Conservation (phyloP, 805 yeast species). For the Yueomyces sinensis region DNA sequence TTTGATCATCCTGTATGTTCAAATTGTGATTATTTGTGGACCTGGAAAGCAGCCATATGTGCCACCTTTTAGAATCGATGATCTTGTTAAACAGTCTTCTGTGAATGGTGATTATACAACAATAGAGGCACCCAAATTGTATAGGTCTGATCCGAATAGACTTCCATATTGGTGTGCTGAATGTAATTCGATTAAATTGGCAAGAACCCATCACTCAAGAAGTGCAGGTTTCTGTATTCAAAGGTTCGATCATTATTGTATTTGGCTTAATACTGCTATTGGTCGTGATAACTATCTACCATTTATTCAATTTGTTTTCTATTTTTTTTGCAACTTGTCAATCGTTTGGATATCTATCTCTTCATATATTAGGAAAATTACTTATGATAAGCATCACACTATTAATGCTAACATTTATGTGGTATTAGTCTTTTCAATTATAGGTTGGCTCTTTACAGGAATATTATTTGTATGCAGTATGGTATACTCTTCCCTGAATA, state of each 20-base stretch:
- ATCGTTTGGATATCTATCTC: conserved; percentile 28
- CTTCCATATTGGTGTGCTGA: conserved; percentile 62
- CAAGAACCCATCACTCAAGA: conserved; percentile 60
- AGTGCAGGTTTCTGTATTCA: conserved; percentile 46
- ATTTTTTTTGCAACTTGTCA: conserved; percentile 27
- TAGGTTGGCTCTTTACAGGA: conserved; percentile 33
- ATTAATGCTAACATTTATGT: conserved; percentile 38
- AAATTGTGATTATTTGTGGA: conserved; percentile 8
- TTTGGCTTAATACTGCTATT: conserved; percentile 60
- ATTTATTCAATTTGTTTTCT: conserved; percentile 40
- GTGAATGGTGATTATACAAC: conserved; percentile 10
- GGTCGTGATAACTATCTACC: conserved; percentile 53
- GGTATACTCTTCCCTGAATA: conserved; percentile 32
- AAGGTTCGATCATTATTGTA: conserved; percentile 73
- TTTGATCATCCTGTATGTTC: conserved; percentile 11
- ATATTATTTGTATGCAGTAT: conserved; percentile 32
- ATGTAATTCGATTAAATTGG: conserved; percentile 53
- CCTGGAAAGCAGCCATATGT: conserved; percentile 18
- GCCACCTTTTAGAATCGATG: conserved; percentile 12
- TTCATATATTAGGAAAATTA: conserved; percentile 13
- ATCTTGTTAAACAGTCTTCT: neutral
- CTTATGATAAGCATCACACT: conserved; percentile 8
- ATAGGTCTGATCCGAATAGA: conserved; percentile 60
- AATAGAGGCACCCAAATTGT: conserved; percentile 40
- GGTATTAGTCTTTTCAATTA: conserved; percentile 30